Percentiles rank a stretch among this genome's conserved stretches.
phyloP scores from a whole-genome alignment of 371 early-diverging fungal genomes.

The Mortierella sp. region DNA sequence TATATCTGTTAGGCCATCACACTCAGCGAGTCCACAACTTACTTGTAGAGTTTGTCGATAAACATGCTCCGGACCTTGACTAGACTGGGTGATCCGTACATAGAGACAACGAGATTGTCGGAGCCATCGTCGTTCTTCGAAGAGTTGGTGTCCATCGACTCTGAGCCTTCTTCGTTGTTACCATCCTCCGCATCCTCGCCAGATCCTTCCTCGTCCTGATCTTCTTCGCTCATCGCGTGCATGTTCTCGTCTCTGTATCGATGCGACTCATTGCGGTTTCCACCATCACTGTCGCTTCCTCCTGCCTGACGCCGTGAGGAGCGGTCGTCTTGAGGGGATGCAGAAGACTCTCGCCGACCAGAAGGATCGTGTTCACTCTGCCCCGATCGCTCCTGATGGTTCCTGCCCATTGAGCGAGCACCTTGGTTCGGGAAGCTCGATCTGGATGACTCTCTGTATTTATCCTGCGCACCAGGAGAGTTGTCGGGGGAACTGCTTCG shows the following conservation, averaged over 20 bases:
- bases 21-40: conserved; percentile 11
- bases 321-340: conserved; percentile 1
- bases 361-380: not conserved
- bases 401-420: conserved; percentile 2
- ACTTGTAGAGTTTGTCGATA: conserved; percentile 59
- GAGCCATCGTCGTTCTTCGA: conserved; percentile 53
- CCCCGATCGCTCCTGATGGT: not conserved
- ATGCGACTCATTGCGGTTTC: not conserved
- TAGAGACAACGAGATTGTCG: conserved; percentile 38
- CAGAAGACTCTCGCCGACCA: not conserved
- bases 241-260: conserved; percentile 24
- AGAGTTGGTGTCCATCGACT: conserved; percentile 46
- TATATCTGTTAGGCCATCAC: not conserved
- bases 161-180: conserved; percentile 44
- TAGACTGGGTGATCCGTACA: conserved; percentile 50
- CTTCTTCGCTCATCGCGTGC: conserved; percentile 41
- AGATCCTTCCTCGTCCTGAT: conserved; percentile 44
- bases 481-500: conserved; percentile 30
- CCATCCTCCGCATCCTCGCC: conserved; percentile 43
- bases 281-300: conserved; percentile 10
- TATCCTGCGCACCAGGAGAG: conserved; percentile 2
- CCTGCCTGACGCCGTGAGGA: conserved; percentile 6
- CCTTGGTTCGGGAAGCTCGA: conserved; percentile 10
- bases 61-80: conserved; percentile 59
- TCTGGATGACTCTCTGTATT: conserved; percentile 13